Evolutionary conservation across 306 rosid species (phyloP).

Genomic region (Corylus americana): DNA sequence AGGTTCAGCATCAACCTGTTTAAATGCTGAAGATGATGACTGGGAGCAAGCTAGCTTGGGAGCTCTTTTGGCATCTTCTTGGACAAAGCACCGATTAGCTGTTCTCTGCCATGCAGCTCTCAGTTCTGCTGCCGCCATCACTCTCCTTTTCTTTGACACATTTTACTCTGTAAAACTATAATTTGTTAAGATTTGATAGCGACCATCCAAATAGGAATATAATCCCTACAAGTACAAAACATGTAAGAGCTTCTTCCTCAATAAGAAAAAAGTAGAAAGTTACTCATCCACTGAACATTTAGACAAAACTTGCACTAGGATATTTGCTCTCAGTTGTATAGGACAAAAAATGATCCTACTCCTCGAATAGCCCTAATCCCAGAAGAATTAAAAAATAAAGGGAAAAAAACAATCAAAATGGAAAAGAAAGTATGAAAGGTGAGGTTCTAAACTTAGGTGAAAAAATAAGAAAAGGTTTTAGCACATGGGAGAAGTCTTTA

Average conservation of each 20-base stretch:
- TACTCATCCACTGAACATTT: background rate
- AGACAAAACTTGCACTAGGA: background rate
- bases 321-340: background rate
- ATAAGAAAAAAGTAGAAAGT: background rate
- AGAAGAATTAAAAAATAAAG: background rate
- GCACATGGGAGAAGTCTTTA: background rate
- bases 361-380: background rate
- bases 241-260: constrained; percentile 6
- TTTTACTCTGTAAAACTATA: constrained; percentile 31
- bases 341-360: background rate
- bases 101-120: constrained; percentile 91
- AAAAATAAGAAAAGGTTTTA: background rate
- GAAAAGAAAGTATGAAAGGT: background rate
- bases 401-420: constrained; percentile 2
- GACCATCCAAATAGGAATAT: constrained; percentile 15
- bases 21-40: constrained; percentile 58
- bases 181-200: constrained; percentile 5
- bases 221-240: background rate
- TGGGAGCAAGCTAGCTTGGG: constrained; percentile 82
- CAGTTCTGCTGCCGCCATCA: constrained; percentile 83
- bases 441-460: background rate
- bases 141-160: constrained; percentile 31
- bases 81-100: constrained; percentile 83
- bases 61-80: constrained; percentile 88
- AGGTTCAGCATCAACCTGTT: constrained; percentile 56